phyloP scores from a whole-genome alignment of 2,329 filamentous ascomycete genomes.

The Penicillium thymicola region DNA sequence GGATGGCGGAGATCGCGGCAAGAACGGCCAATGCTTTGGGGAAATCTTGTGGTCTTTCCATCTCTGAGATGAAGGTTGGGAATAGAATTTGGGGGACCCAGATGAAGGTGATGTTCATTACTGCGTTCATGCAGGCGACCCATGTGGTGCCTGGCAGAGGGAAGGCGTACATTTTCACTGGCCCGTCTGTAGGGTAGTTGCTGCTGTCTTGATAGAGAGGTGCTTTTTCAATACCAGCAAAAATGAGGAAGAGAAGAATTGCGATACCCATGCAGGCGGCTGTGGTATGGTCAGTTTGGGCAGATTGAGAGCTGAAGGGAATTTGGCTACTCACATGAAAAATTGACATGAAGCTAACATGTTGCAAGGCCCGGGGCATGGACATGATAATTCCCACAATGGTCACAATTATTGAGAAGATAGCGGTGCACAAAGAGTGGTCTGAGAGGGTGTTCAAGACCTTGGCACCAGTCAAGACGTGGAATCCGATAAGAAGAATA shows the following conservation, averaged over 20 bases:
- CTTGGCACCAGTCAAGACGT: constrained; percentile 50
- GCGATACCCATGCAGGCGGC: constrained; percentile 49
- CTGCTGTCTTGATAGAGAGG: constrained; percentile 48
- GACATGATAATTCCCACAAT: constrained; percentile 50
- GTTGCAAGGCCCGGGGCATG: constrained; percentile 45
- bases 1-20: constrained; percentile 43
- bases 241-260: constrained; percentile 51
- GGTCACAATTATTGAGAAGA: constrained; percentile 47
- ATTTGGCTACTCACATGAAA: constrained; percentile 32
- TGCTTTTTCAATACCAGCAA: constrained; percentile 46
- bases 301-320: too few relatives aligned
- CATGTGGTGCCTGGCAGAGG: constrained; percentile 46
- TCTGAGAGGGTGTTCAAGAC: constrained; percentile 50
- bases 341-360: constrained; percentile 53
- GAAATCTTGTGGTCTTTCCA: constrained; percentile 51
- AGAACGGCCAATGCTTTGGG: constrained; percentile 51
- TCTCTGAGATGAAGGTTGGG: constrained; percentile 52
- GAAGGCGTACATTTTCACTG: constrained; percentile 49
- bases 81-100: constrained; percentile 54
- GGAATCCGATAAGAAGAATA: constrained; percentile 51
- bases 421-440: constrained; percentile 49
- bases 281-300: neutral
- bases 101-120: constrained; percentile 51
- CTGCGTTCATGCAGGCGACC: constrained; percentile 50
- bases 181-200: constrained; percentile 44